Evolutionary conservation across 2,329 filamentous ascomycete species (phyloP), one percentile per base, ranked within the genome.

Genomic region (Colletotrichum cuscutae): DNA sequence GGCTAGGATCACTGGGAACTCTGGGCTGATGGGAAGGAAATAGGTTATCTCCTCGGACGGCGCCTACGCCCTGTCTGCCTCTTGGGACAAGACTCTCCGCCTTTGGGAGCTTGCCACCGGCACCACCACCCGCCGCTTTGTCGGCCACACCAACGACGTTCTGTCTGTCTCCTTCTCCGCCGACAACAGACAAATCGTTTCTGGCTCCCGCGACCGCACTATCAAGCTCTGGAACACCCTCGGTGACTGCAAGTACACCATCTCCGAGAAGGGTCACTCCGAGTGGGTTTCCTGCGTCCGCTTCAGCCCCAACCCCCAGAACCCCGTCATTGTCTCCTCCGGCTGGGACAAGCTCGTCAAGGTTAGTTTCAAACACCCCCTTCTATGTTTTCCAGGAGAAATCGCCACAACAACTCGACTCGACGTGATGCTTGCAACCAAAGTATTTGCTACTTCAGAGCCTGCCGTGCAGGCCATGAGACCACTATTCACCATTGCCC

Each of bases 391-490:
- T 42, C 3, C 11, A 5, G 5, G 24, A 26, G 9, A 35, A 3
- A 7, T 3, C 22, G 11, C 3, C 37, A 22, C 13, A 19, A 32
- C 49, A 42, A 46, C 28, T 71, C 77, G 75, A 72, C 77, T 84
- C 88, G 88, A 91, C 84, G 97, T 95, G 96, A 98, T 98, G 96
- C 90, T 91, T 93, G 90, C 92, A 93, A 91, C 83, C 76, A 84
- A 88, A 95, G 95, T 98, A 98, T 98, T 98, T 98, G 97, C 97
- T 98, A 98, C 97, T 99, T 98, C 96, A 98, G 97, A 99, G 95
- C 95, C 91, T 84, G 83, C 83, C 84, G 46, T 83, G 86, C 85
- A 85, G 91, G 95, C 95, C 86, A 98, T 98, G 97, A 99, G 96
- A 99, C 94, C 92, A 97, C 89, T 88, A 90, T 91, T 93, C 93